These are phyloP conservation scores for Colletotrichum sublineola DNA, from an alignment of 2,329 filamentous ascomycete species.

Conservation along the genomic window DNA sequence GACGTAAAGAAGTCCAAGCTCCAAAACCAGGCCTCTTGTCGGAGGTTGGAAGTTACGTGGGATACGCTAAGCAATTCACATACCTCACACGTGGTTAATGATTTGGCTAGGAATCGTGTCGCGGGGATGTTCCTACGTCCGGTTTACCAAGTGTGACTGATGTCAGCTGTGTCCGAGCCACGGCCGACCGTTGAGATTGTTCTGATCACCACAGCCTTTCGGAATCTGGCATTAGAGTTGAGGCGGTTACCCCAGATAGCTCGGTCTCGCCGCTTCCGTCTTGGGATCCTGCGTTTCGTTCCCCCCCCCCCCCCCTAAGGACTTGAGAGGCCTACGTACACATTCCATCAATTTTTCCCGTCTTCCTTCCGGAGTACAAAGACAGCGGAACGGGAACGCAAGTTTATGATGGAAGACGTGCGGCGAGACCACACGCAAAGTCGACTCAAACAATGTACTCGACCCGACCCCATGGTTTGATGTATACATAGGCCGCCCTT, in stretches of 20 bases:
- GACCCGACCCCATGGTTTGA: not conserved
- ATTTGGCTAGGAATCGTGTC: not conserved
- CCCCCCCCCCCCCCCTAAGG: no score
- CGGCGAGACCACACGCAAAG: not conserved
- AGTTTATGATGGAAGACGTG: not conserved
- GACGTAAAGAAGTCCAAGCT: not conserved
- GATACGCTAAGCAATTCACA: not conserved
- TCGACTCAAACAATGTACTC: not conserved
- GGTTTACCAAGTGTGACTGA: not conserved
- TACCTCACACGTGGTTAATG: not conserved
- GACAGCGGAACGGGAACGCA: not conserved
- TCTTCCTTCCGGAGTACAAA: not conserved
- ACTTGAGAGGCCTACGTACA: not conserved
- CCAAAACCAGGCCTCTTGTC: not conserved
- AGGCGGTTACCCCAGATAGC: no score
- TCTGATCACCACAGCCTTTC: no score
- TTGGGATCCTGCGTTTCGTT: not conserved
- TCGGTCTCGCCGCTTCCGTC: not conserved
- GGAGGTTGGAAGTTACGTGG: not conserved
- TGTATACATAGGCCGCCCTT: not conserved
- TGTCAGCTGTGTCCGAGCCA: constrained; percentile 4
- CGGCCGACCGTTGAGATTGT: not conserved
- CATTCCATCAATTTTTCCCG: not conserved
- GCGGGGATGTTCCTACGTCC: not conserved
- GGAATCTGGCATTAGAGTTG: no score